phyloP scores from a whole-genome alignment of 2,329 filamentous ascomycete species.

The Neonectria hederae region DNA sequence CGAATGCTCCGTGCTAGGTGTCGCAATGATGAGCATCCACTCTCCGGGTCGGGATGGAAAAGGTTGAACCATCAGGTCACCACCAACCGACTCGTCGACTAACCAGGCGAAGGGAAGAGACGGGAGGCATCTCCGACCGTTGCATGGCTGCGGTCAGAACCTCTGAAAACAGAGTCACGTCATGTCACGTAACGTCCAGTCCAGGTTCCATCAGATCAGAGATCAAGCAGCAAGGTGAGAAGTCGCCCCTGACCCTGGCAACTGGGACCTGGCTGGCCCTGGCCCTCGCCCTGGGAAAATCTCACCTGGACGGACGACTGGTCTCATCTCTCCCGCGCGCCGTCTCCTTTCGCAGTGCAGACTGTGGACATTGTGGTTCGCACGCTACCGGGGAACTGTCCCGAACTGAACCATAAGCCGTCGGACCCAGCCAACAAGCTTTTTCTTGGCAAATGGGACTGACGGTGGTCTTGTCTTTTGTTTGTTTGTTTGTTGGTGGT shows the following conservation, averaged over 20 bases:
- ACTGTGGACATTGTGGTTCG: slow-evolving; percentile 1
- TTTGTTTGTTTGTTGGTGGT: neutral
- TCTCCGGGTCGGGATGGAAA: neutral
- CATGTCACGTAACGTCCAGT: neutral
- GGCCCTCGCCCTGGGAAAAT: neutral
- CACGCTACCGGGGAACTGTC: slow-evolving; percentile 20
- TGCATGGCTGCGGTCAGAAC: no score
- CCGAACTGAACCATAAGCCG: slow-evolving; percentile 16
- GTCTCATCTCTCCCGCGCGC: neutral
- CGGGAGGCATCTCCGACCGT: neutral
- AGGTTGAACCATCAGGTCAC: neutral
- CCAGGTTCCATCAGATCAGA: neutral
- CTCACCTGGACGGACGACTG: neutral
- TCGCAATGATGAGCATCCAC: no score
- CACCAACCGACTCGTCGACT: no score
- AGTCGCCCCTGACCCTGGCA: neutral
- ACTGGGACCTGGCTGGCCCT: no score
- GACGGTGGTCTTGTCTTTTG: neutral
- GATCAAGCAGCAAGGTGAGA: neutral
- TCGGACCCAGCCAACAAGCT: neutral
- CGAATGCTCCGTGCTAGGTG: neutral
- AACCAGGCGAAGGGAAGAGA: neutral
- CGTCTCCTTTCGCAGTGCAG: neutral
- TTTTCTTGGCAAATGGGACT: slow-evolving; percentile 1
- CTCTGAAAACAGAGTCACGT: neutral